phyloP scores from a whole-genome alignment of 192 early-diverging fungal genomes.

The Rhizophagus clarus region DNA sequence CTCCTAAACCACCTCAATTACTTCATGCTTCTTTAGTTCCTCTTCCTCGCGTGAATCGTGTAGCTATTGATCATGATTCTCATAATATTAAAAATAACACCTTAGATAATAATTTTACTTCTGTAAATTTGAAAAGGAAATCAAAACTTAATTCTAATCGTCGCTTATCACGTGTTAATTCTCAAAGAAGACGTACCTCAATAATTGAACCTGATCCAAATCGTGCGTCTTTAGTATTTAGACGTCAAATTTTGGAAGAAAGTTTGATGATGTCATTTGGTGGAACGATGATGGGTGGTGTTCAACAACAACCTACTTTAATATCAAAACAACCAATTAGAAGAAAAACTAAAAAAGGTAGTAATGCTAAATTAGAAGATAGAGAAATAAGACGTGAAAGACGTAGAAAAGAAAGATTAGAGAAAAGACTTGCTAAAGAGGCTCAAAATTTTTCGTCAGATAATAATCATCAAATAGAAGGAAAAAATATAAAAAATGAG shows the following conservation, averaged over 20 bases:
- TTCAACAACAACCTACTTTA: neutral
- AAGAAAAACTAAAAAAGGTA: conserved; percentile 29
- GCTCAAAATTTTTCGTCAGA: neutral
- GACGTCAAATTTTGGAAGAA: conserved; percentile 28
- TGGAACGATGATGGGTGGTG: neutral
- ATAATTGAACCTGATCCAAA: conserved; percentile 1
- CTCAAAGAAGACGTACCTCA: conserved; percentile 21
- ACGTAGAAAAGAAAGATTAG: neutral
- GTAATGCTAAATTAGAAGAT: conserved; percentile 26
- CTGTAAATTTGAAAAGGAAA: neutral
- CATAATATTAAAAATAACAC: neutral
- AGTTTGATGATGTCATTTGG: conserved; percentile 33
- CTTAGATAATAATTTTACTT: too few species aligned
- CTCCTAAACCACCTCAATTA: conserved; percentile 26
- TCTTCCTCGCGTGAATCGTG: conserved; percentile 7
- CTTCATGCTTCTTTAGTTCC: conserved; percentile 29
- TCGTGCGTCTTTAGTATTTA: conserved; percentile 13
- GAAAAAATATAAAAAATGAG: neutral
- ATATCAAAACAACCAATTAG: conserved; percentile 4
- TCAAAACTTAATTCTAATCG: conserved; percentile 1
- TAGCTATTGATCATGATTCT: neutral
- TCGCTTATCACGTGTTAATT: neutral
- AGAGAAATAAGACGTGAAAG: neutral
- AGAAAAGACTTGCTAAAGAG: neutral
- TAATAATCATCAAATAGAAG: conserved; percentile 7